A percentile compares a stretch with the other conserved stretches of the same genome.
phyloP scores from a whole-genome alignment of 2,329 filamentous ascomycete genomes.

The Sphaerulina populicola region DNA sequence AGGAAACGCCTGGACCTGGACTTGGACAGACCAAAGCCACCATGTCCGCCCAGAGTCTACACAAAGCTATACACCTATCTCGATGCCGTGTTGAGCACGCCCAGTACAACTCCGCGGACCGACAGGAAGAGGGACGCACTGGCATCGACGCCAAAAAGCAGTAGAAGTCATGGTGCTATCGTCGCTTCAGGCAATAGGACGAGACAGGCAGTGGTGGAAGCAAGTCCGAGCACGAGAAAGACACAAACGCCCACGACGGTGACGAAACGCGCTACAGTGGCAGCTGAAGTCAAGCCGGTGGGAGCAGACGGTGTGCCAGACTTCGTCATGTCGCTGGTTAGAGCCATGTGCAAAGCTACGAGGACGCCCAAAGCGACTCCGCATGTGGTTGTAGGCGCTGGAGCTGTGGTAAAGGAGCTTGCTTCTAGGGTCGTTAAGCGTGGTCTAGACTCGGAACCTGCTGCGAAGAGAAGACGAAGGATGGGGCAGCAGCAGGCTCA shows the following conservation, averaged over 20 bases:
- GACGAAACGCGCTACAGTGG: slow-evolving; percentile 1
- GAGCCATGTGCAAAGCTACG: slow-evolving; percentile 42
- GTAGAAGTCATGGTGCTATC: not conserved
- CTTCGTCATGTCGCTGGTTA: slow-evolving; percentile 36
- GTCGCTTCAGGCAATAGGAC: not conserved
- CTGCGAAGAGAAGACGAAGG: slow-evolving; percentile 8
- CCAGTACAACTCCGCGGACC: slow-evolving; percentile 33
- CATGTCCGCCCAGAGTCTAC: slow-evolving; percentile 72
- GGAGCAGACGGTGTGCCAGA: slow-evolving; percentile 5
- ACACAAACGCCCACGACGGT: slow-evolving; percentile 9
- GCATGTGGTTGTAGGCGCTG: slow-evolving; percentile 20
- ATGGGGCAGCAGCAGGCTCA: slow-evolving; percentile 10
- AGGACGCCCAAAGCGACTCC: slow-evolving; percentile 15
- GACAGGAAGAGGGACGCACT: slow-evolving; percentile 9
- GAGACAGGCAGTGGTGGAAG: slow-evolving; percentile 3
- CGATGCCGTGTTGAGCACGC: slow-evolving; percentile 54
- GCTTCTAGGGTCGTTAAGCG: slow-evolving; percentile 3
- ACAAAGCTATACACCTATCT: slow-evolving; percentile 75
- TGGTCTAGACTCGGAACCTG: not conserved
- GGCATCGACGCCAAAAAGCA: not conserved
- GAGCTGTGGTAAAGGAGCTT: slow-evolving; percentile 2
- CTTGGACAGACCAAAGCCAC: slow-evolving; percentile 64
- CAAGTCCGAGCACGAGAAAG: not conserved
- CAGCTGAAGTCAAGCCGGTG: not conserved
- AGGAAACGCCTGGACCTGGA: slow-evolving; percentile 71